Conservation (phyloP, 148 eudicot species). For the Dianthus caryophyllus region DNA sequence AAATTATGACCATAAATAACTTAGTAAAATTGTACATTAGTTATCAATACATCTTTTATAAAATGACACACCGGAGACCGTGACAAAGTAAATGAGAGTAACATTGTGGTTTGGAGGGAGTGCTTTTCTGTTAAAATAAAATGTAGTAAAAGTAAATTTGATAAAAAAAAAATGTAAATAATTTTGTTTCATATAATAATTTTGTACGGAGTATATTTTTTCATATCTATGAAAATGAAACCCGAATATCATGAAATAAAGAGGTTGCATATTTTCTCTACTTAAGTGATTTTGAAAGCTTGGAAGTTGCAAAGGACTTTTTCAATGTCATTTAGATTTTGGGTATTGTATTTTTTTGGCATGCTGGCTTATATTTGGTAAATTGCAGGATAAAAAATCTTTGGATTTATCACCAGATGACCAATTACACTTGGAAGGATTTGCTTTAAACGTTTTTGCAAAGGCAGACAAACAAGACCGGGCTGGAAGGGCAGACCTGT, state of each 20-base stretch:
- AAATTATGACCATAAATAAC: too few relatives aligned
- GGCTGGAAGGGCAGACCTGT: slow-evolving; percentile 93
- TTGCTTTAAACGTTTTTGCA: slow-evolving; percentile 70
- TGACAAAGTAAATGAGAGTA: too few relatives aligned
- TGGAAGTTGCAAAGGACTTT: not conserved
- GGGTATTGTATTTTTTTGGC: not conserved
- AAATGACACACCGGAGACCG: too few relatives aligned
- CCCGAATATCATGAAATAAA: not conserved
- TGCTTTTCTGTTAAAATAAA: too few relatives aligned
- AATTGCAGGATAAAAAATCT: slow-evolving; percentile 74
- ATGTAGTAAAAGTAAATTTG: too few relatives aligned
- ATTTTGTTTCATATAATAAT: too few relatives aligned
- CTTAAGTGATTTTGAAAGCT: not conserved
- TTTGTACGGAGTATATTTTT: too few relatives aligned
- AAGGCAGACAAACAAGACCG: slow-evolving; percentile 98
- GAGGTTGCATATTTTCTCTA: not conserved
- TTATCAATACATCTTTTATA: too few relatives aligned
- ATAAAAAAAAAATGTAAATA: too few relatives aligned
- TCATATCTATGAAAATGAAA: not conserved
- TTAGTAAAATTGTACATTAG: too few relatives aligned
- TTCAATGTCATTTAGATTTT: not conserved
- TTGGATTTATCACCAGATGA: slow-evolving; percentile 73
- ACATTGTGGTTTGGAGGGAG: too few relatives aligned
- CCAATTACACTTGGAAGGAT: slow-evolving; percentile 74
- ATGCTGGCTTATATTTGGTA: slow-evolving; percentile 4